Evolutionary conservation across 441 rosid species (phyloP).

Genomic region (Populus hybrid): DNA sequence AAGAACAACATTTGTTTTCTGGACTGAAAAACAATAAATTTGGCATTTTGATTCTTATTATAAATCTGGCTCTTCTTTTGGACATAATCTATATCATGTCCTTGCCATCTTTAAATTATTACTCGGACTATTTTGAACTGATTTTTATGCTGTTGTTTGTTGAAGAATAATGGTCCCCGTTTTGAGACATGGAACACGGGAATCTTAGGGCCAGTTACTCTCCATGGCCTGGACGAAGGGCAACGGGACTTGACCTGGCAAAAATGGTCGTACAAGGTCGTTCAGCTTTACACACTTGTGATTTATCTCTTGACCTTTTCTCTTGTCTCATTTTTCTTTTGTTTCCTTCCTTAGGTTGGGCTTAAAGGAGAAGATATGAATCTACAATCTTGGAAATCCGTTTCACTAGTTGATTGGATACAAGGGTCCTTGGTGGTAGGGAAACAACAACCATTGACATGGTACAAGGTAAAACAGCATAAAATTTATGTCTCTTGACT

Average conservation of each 20-base stretch:
- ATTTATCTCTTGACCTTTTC: not conserved
- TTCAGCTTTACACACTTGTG: not conserved
- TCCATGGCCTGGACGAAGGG: slow-evolving; percentile 52
- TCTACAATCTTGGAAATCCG: slow-evolving; percentile 43
- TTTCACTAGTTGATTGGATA: slow-evolving; percentile 47
- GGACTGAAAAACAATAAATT: not conserved
- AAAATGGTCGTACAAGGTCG: slow-evolving; percentile 66
- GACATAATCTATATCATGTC: not conserved
- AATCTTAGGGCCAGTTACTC: slow-evolving; percentile 43
- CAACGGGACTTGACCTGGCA: slow-evolving; percentile 56
- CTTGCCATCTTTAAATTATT: not conserved
- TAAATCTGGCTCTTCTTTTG: not conserved
- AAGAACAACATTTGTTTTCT: not conserved
- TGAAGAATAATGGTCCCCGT: slow-evolving; percentile 56
- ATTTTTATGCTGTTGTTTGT: not conserved
- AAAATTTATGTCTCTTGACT: not conserved
- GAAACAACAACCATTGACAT: slow-evolving; percentile 65
- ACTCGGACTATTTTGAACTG: not conserved
- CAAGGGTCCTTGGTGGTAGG: slow-evolving; percentile 33
- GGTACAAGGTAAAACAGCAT: slow-evolving; percentile 60
- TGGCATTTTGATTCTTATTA: not conserved
- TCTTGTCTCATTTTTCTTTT: not conserved
- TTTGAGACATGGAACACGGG: slow-evolving; percentile 60
- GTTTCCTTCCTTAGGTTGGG: not conserved
- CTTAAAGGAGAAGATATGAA: slow-evolving; percentile 56